Conservation (phyloP, 1,284 basidiomycete genomes). For the Tilletia walkeri region DNA sequence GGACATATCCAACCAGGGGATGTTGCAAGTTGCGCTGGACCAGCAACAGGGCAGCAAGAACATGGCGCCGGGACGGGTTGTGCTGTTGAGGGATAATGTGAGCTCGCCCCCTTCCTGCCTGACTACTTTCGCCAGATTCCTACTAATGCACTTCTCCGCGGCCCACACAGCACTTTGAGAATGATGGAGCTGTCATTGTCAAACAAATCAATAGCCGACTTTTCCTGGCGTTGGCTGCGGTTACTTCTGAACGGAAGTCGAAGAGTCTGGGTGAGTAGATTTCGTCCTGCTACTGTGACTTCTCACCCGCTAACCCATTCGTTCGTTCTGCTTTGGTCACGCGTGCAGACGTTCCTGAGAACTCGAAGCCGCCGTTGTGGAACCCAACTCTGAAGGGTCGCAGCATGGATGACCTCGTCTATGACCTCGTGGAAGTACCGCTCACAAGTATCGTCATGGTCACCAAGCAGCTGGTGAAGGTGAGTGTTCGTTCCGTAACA, state of each 20-base stretch:
- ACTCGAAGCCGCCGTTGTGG: slow-evolving; percentile 65
- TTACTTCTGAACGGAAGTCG: slow-evolving; percentile 62
- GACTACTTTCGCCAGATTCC: too few species aligned
- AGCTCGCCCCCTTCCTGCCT: slow-evolving; percentile 40
- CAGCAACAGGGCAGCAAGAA: slow-evolving; percentile 70
- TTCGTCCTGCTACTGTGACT: slow-evolving; percentile 17
- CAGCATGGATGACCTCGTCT: slow-evolving; percentile 65
- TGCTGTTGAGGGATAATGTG: slow-evolving; percentile 79
- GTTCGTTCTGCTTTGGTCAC: too few species aligned
- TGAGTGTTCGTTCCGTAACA: slow-evolving; percentile 10
- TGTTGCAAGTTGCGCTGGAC: slow-evolving; percentile 68
- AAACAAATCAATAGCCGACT: slow-evolving; percentile 65
- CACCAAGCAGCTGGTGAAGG: slow-evolving; percentile 69
- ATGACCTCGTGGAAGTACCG: slow-evolving; percentile 70
- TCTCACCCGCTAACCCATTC: too few species aligned
- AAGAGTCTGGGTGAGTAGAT: slow-evolving; percentile 25
- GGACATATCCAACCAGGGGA: slow-evolving; percentile 66
- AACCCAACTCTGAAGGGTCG: slow-evolving; percentile 29
- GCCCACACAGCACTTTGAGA: slow-evolving; percentile 71
- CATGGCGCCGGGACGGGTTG: slow-evolving; percentile 72
- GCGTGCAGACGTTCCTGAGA: slow-evolving; percentile 65
- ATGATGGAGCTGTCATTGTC: slow-evolving; percentile 73
- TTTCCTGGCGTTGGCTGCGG: slow-evolving; percentile 76
- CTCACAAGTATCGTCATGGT: slow-evolving; percentile 76
- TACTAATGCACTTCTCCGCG: slow-evolving; percentile 21